Evolutionary conservation across 768 basidiomycete genomes (phyloP).

Genomic region (Cystofilobasidium bisporidii): DNA sequence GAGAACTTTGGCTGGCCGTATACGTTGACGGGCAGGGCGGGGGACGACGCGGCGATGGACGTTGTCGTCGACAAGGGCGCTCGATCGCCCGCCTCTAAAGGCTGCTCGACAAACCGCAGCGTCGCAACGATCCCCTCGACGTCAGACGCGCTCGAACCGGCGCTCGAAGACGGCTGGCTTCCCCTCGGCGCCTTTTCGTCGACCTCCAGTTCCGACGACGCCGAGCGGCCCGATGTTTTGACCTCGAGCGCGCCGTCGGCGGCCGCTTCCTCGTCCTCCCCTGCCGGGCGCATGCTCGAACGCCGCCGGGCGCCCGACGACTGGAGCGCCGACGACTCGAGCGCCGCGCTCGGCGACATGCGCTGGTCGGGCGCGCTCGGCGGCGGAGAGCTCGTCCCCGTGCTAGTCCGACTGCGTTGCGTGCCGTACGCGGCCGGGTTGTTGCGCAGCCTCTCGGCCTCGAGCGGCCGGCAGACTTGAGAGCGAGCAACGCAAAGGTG

Average conservation of each 20-base stretch:
- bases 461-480: neutral
- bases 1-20: neutral
- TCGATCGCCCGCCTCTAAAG: neutral
- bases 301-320: neutral
- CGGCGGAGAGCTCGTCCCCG: too few species aligned
- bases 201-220: neutral
- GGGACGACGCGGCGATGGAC: too few species aligned
- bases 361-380: too few species aligned
- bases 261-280: neutral
- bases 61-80: too few species aligned
- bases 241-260: neutral
- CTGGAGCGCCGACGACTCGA: neutral
- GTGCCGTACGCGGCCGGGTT: neutral
- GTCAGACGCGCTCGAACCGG: neutral
- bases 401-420: neutral
- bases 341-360: too few species aligned
- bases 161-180: neutral
- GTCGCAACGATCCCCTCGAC: neutral
- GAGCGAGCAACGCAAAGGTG: neutral
- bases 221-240: neutral
- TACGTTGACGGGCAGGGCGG: neutral
- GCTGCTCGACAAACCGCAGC: neutral
- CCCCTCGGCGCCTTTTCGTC: neutral
- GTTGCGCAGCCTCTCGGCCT: neutral
- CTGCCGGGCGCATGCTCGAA: neutral